Base-by-base conservation (phyloP, 352 stramenopile genomes). In the Phytophthora fragariaefolia region DNA sequence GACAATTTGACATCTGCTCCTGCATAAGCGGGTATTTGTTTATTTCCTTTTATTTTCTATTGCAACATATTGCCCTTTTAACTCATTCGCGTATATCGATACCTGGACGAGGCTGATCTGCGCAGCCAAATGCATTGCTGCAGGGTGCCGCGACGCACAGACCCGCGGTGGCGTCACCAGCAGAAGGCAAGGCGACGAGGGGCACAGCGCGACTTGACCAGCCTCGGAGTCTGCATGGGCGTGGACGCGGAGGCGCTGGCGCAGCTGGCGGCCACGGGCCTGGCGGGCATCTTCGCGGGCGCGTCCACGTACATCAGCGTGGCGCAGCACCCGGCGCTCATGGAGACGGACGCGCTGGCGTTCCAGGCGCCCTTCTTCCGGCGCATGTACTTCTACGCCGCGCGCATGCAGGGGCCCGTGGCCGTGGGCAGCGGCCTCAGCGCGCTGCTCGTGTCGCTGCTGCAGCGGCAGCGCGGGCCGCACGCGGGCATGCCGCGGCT, bases 351-450 rank as follows among this genome's bases (percentile, higher is more conserved):
- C 38, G 64, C 74, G 26, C 47, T 87, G 23, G 64, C 63, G 4
- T 89, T 92, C 63, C 85, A 92, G 45, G 83, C 80, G 6, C 77
- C 83, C 1, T 93, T 90, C 70, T 93, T 93, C 69, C 74, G 82
- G 6, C 78, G 81, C 49, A 91, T 93, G 82, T 91, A 93, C 73
- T 90, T 86, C 53, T 83, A 89, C 63, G 85, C 85, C 0, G 77
- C 83, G 18, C 80, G 82, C 2, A 78, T 92, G 66, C 80, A 92
- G 40, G 85, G 72, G 0, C 82, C 85, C 8, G 53, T 91, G 61
- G 79, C 80, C 12, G 24, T 90, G 23, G 71, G 79, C 24, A 91
- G 82, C 40, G 81, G 83, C 0, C 17, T 85, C 40, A 80, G 79
- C 51, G 75, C 85, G 2, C 27, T 90, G 26, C 59, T 73, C 0